A percentile compares a stretch with the other conserved stretches of the same genome.
phyloP scores from a whole-genome alignment of 352 stramenopile genomes.

The Saprolegnia parasitica region DNA sequence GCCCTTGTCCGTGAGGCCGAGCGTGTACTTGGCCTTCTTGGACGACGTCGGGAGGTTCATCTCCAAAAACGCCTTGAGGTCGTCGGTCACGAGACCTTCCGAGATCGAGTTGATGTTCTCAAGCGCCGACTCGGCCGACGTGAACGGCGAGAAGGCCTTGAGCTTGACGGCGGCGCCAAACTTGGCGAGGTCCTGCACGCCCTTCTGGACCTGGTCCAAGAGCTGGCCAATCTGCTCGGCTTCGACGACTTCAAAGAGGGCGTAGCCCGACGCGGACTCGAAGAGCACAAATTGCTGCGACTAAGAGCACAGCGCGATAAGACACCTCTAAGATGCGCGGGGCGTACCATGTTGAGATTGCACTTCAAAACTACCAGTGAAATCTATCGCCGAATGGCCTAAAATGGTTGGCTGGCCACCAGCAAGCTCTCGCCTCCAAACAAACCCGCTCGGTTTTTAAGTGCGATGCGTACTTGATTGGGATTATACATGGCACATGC shows the following conservation, averaged over 20 bases:
- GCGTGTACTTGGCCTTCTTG: constrained; percentile 86
- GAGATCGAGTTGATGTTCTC: constrained; percentile 99
- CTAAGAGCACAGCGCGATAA: constrained; percentile 3
- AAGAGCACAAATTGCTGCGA: constrained; percentile 89
- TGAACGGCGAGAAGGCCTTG: constrained; percentile 99
- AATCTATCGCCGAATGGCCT: background rate
- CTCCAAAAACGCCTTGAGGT: constrained; percentile 98
- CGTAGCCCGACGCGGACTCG: constrained; percentile 97
- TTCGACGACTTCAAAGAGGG: constrained; percentile 97
- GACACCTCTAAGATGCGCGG: background rate
- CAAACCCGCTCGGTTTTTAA: background rate
- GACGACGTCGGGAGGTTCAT: constrained; percentile 98
- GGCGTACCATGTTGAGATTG: background rate
- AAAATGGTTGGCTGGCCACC: background rate
- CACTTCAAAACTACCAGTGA: constrained; percentile 5
- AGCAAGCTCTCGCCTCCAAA: background rate
- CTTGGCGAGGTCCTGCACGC: constrained; percentile 89
- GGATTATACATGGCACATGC: background rate
- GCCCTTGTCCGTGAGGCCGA: constrained; percentile 92
- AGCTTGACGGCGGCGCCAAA: constrained; percentile 98
- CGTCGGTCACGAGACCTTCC: constrained; percentile 89
- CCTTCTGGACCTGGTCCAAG: constrained; percentile 86
- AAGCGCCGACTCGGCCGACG: constrained; percentile 96
- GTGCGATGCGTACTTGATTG: background rate
- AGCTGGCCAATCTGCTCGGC: constrained; percentile 95